Percentiles rank a stretch among this genome's conserved stretches.
Evolutionary conservation across 2,329 filamentous ascomycete genomes (phyloP).

Genomic region (Alternaria triticimaculans): DNA sequence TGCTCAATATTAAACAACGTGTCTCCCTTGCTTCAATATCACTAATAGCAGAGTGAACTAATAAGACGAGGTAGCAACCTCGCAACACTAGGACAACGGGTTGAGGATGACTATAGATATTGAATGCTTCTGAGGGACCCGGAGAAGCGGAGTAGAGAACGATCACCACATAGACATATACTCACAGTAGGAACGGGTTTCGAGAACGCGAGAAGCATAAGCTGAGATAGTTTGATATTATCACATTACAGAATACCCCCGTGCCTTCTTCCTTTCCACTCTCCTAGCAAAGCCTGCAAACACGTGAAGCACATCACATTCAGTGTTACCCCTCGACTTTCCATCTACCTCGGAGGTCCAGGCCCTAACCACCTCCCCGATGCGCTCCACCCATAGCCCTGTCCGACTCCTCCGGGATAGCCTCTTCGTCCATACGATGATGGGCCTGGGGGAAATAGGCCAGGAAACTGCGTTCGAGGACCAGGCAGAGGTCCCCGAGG

Average conservation of each 20-base stretch:
- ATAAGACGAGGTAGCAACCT: accelerated
- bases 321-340: neutral
- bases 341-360: neutral
- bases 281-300: neutral
- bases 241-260: too few species aligned
- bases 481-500: neutral
- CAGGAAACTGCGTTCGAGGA: neutral
- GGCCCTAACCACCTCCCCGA: neutral
- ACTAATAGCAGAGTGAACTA: neutral
- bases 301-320: neutral
- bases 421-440: neutral
- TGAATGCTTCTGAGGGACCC: accelerated
- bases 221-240: accelerated
- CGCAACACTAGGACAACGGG: neutral
- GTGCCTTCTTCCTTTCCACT: neutral
- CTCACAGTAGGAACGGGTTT: neutral
- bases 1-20: neutral
- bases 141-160: neutral
- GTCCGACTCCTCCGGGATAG: neutral
- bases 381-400: neutral
- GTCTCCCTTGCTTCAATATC: neutral
- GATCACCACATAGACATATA: accelerated
- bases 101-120: neutral
- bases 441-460: neutral
- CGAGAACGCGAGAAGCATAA: neutral